Evolutionary conservation across 2,329 filamentous ascomycete genomes (phyloP), one percentile per base, ranked within the genome.

Genomic region (Podosphaera aphanis): DNA sequence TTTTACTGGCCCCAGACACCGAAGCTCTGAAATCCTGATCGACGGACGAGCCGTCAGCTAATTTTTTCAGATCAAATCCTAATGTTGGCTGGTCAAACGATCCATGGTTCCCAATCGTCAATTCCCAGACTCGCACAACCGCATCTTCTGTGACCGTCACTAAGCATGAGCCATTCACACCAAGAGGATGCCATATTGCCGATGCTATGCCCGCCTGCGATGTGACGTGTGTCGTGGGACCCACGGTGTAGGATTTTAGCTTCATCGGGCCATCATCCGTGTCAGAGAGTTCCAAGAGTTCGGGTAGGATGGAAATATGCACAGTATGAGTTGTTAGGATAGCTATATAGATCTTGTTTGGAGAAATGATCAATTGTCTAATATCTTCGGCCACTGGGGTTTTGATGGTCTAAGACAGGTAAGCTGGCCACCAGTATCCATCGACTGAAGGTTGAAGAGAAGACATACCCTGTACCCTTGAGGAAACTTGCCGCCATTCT

Each of bases 91-190:
- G 70, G 57, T 90, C 84, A 59, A 93, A 93, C 0, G 84, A 86
- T 71, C 79, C 86, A 47, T 84, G 73, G 59, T 93, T 82, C 31
- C 77, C 70, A n/a, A 76, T 71, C 23, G 85, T 83, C 46, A 95
- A 61, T 58, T 94, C 86, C 86, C 88, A 95, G 15, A 94, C 64
- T 31, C 90, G 75, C 3, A 95, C 82, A 33, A 86, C 77, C 5
- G 86, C 84, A 59, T 94, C 85, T 45, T 76, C 74, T 1, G 90
- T 93, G 37, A 94, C 72, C 0, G 90, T 95, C 18, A 95, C 79
- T 27, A 98, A 64, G 46, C 83, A 85, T 19, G 76, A 77, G 27
- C 82, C 82, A 49, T 80, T 74, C 10, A 88, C 77, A 1, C 86
- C 86, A 0, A 95, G 67, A 1, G 90, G 90, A 63, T 98, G 90